Conservation (phyloP, 768 basidiomycete genomes). For the Phylloporus arenicola region DNA sequence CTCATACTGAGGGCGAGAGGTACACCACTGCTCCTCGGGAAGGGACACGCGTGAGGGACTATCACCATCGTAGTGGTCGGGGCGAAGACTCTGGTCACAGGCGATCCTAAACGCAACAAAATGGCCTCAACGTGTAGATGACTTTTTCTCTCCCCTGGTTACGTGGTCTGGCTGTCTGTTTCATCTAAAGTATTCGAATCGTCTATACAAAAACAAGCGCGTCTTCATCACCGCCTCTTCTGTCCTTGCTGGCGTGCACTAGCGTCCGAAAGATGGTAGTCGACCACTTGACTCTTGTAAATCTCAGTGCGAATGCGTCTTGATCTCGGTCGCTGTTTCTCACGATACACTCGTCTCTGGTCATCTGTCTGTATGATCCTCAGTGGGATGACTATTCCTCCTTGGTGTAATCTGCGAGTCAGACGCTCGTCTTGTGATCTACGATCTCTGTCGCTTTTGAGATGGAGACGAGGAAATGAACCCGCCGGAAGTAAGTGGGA, state of each 20-base stretch:
- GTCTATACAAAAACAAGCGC: slow-evolving; percentile 1
- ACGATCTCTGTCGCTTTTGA: too few relatives aligned
- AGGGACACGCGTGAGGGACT: slow-evolving; percentile 35
- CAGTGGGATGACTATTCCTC: too few relatives aligned
- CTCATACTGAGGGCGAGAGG: slow-evolving; percentile 38
- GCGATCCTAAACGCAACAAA: slow-evolving; percentile 19
- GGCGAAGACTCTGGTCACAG: slow-evolving; percentile 30
- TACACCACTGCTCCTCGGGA: slow-evolving; percentile 39
- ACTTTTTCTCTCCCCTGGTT: neutral
- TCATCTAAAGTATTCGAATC: slow-evolving; percentile 7
- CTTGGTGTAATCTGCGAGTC: too few relatives aligned
- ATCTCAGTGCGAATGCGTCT: neutral
- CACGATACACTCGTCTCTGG: too few relatives aligned
- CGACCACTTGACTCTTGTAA: neutral
- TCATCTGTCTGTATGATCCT: too few relatives aligned
- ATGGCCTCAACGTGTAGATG: slow-evolving; percentile 4
- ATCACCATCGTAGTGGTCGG: slow-evolving; percentile 33
- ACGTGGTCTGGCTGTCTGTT: neutral
- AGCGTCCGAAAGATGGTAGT: slow-evolving; percentile 4
- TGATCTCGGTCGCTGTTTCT: neutral
- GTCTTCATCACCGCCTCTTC: slow-evolving; percentile 1
- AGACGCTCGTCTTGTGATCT: too few relatives aligned
- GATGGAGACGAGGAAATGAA: too few relatives aligned
- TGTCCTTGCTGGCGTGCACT: neutral
- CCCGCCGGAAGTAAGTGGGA: too few relatives aligned